Conservation (phyloP, 331 rosid genomes). For the Cydonia oblonga region DNA sequence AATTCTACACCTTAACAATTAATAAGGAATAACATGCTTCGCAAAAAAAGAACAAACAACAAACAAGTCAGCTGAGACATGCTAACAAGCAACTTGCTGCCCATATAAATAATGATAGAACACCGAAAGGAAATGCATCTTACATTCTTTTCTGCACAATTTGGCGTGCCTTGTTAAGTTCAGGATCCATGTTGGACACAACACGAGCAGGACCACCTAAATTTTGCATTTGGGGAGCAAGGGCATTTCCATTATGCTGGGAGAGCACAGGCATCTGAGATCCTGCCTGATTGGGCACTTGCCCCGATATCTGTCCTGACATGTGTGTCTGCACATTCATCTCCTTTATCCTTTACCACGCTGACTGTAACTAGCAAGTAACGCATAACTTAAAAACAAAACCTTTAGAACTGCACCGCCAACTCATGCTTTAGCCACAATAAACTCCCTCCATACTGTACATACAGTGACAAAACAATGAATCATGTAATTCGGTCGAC, state of each 20-base stretch:
- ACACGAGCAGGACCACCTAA: conserved; percentile 35
- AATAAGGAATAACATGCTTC: neutral
- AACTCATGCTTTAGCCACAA: conserved; percentile 9
- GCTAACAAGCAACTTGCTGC: neutral
- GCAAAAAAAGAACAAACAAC: neutral
- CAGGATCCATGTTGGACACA: conserved; percentile 42
- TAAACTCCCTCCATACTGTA: conserved; percentile 2
- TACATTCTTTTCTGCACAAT: conserved; percentile 62
- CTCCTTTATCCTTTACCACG: conserved; percentile 29
- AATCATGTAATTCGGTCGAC: neutral
- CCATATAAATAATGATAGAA: neutral
- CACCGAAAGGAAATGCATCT: conserved; percentile 6
- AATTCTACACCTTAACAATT: neutral
- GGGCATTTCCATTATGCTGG: conserved; percentile 46
- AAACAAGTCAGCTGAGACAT: neutral
- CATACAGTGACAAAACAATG: neutral
- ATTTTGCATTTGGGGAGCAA: conserved; percentile 40
- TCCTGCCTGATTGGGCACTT: conserved; percentile 63
- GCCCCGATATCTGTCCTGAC: conserved; percentile 56
- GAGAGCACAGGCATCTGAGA: conserved; percentile 48
- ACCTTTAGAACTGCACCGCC: neutral
- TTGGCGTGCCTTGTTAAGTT: conserved; percentile 34
- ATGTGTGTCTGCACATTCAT: conserved; percentile 59
- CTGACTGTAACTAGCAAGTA: conserved; percentile 18
- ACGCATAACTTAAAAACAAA: conserved; percentile 23